Percentiles rank a stretch among this genome's conserved stretches.
These are phyloP conservation scores for Penicillium nucicola DNA, from an alignment of 495 filamentous ascomycete genomes.

Conservation along the genomic window DNA sequence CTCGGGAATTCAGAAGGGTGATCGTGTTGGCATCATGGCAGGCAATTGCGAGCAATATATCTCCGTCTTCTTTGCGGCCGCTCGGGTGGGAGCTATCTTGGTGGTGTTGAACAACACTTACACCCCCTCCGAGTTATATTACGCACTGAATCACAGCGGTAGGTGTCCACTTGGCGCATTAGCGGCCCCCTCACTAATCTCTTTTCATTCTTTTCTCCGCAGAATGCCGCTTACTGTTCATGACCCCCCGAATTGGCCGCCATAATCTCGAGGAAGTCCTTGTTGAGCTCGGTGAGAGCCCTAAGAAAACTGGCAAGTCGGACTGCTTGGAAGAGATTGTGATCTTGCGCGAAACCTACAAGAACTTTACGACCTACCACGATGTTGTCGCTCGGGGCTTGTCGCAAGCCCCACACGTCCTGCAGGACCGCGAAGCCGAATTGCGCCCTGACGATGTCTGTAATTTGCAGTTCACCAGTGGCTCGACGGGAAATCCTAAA, in stretches of 20 bases:
- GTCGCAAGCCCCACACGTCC: conserved; percentile 33
- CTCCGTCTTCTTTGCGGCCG: conserved; percentile 64
- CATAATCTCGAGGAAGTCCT: conserved; percentile 54
- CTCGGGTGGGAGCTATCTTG: conserved; percentile 61
- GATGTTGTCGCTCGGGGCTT: conserved; percentile 38
- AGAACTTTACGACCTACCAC: conserved; percentile 49
- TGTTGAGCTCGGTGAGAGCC: conserved; percentile 40
- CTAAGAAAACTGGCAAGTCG: conserved; percentile 27
- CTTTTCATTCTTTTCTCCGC: not conserved
- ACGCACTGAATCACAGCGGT: conserved; percentile 64
- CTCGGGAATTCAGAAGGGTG: conserved; percentile 58
- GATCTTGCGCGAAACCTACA: conserved; percentile 51
- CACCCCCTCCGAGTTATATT: conserved; percentile 59
- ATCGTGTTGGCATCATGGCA: conserved; percentile 66
- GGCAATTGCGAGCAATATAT: conserved; percentile 72
- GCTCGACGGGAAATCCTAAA: conserved; percentile 68
- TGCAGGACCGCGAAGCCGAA: conserved; percentile 41
- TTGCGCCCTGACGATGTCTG: conserved; percentile 60
- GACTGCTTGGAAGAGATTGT: conserved; percentile 46
- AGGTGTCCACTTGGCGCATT: conserved; percentile 14
- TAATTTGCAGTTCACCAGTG: conserved; percentile 70
- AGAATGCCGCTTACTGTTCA: conserved; percentile 63
- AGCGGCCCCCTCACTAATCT: conserved; percentile 1
- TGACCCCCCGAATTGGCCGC: conserved; percentile 57
- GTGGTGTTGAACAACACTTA: conserved; percentile 74